Conservation (phyloP, 192 early-diverging fungal genomes). For the Thamnidium elegans region DNA sequence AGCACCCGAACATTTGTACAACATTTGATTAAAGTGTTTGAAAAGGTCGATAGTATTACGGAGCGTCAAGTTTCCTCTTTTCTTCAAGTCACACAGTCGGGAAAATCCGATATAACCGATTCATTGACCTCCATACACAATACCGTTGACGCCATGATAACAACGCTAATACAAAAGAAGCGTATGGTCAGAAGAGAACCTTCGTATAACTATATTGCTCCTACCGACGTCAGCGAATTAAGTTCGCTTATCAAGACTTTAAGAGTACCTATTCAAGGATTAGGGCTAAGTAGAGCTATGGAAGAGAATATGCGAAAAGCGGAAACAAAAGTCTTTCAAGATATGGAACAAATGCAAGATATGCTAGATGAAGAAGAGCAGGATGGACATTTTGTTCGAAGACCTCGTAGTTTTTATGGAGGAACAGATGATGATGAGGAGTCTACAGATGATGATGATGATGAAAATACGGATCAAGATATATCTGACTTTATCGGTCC, state of each 20-base stretch:
- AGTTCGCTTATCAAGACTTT: constrained; percentile 29
- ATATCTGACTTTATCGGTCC: background rate
- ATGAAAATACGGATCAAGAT: too few species aligned
- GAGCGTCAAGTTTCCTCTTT: constrained; percentile 7
- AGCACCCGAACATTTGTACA: constrained; percentile 21
- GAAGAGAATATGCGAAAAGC: constrained; percentile 25
- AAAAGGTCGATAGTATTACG: constrained; percentile 18
- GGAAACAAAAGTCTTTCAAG: background rate
- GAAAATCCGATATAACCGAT: background rate
- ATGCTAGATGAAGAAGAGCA: background rate
- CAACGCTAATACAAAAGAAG: constrained; percentile 20
- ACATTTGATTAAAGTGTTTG: constrained; percentile 15
- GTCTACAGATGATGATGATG: background rate
- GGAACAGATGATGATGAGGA: constrained; percentile 3
- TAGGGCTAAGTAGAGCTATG: constrained; percentile 27
- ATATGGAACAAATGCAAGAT: background rate
- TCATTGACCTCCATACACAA: constrained; percentile 13
- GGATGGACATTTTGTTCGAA: background rate
- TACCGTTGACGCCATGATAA: constrained; percentile 13
- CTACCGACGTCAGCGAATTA: constrained; percentile 24
- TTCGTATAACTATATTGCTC: constrained; percentile 23
- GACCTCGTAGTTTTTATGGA: constrained; percentile 11
- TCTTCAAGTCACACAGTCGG: background rate
- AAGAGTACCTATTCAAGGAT: constrained; percentile 27
- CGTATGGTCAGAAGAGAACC: constrained; percentile 26